phyloP scores from a whole-genome alignment of 1,284 basidiomycete species.

The Hemileia vastatrix region DNA sequence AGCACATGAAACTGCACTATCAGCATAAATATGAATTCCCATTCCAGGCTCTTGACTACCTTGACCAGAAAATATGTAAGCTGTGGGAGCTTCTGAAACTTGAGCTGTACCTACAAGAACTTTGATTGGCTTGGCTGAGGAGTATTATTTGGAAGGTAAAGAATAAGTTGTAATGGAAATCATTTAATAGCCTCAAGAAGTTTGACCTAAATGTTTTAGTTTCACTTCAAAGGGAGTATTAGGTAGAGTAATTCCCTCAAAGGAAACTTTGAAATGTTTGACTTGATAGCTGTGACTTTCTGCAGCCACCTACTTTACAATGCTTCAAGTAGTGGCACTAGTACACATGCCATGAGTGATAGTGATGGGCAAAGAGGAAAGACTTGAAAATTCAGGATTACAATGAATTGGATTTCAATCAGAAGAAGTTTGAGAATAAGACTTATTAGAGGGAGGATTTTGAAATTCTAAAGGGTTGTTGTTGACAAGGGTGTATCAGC shows the following conservation, averaged over 20 bases:
- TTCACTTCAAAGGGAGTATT: slow-evolving; percentile 76
- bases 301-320: slow-evolving; percentile 88
- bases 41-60: slow-evolving; percentile 96
- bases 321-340: slow-evolving; percentile 82
- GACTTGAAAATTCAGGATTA: slow-evolving; percentile 95
- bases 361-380: slow-evolving; percentile 82
- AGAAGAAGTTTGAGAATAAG: slow-evolving; percentile 88
- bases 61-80: slow-evolving; percentile 97
- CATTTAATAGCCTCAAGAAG: slow-evolving; percentile 72
- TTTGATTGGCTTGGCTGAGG: too few species aligned
- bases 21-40: slow-evolving; percentile 97
- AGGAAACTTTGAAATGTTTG: slow-evolving; percentile 75
- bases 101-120: slow-evolving; percentile 85
- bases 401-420: slow-evolving; percentile 97
- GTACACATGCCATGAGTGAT: slow-evolving; percentile 98
- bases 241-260: slow-evolving; percentile 96
- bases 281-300: slow-evolving; percentile 85
- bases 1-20: slow-evolving; percentile 79
- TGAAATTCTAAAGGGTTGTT: slow-evolving; percentile 39
- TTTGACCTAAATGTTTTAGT: slow-evolving; percentile 82
- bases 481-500: slow-evolving; percentile 68
- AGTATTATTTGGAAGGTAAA: slow-evolving; percentile 65
- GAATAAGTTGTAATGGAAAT: slow-evolving; percentile 83
- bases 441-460: slow-evolving; percentile 69
- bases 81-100: slow-evolving; percentile 83